phyloP scores from a whole-genome alignment of 129 eudicot genomes.

The Tagetes erecta region DNA sequence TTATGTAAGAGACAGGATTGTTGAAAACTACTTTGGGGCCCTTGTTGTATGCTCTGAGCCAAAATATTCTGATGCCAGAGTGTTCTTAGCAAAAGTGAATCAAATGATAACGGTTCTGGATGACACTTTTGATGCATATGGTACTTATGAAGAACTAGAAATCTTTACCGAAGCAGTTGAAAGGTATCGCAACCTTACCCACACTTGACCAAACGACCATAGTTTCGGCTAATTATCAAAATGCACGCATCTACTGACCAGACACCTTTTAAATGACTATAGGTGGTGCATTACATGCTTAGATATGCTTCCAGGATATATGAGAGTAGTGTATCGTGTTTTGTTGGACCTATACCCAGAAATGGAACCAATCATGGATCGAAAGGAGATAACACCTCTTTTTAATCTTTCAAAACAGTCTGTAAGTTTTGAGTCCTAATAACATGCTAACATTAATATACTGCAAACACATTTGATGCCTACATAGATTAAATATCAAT shows the following conservation, averaged over 20 bases:
- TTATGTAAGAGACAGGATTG: no score
- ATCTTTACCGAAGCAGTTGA: background rate
- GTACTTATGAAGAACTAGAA: background rate
- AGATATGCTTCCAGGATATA: background rate
- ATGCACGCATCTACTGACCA: no score
- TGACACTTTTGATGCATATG: slow-evolving; percentile 8
- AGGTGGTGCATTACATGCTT: slow-evolving; percentile 10
- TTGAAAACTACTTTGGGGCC: background rate
- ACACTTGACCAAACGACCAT: no score
- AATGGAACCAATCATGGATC: background rate
- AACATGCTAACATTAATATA: no score
- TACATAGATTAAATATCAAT: no score
- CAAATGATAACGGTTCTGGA: background rate
- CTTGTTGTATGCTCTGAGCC: background rate
- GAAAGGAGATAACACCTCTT: background rate
- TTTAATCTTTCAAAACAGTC: background rate
- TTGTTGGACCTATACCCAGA: background rate
- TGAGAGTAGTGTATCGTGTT: background rate
- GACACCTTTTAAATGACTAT: no score
- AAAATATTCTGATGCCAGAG: background rate
- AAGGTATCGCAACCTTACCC: background rate
- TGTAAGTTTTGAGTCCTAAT: background rate
- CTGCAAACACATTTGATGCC: no score
- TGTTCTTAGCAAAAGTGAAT: background rate
- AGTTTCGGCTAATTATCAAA: no score